Percentiles rank a stretch among this genome's conserved stretches.
These are phyloP conservation scores for Candida corydali DNA, from an alignment of 805 yeast genomes.

Conservation along the genomic window DNA sequence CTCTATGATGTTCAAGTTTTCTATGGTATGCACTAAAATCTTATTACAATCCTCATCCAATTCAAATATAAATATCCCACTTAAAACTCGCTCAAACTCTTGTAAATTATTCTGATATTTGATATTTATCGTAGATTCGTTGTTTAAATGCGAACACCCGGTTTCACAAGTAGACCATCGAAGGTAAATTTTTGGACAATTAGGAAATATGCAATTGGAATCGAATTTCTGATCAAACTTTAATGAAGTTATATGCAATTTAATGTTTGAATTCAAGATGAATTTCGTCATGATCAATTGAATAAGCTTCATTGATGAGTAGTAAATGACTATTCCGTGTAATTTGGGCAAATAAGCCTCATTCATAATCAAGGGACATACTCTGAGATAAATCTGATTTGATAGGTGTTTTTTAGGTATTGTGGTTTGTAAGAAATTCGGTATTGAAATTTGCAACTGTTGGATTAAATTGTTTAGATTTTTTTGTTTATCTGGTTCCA, in stretches of 20 bases:
- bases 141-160: conserved; percentile 45
- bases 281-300: conserved; percentile 52
- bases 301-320: conserved; percentile 53
- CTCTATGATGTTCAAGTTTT: conserved; percentile 59
- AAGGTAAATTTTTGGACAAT: conserved; percentile 47
- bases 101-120: conserved; percentile 6
- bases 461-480: conserved; percentile 55
- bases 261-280: conserved; percentile 48
- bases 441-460: conserved; percentile 44
- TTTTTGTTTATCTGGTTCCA: conserved; percentile 31
- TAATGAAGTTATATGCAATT: conserved; percentile 49
- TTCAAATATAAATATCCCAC: conserved; percentile 66
- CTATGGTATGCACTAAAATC: conserved; percentile 62
- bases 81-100: conserved; percentile 37
- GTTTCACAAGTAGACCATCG: conserved; percentile 57
- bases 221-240: conserved; percentile 21
- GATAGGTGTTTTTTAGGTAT: conserved; percentile 44
- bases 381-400: conserved; percentile 44
- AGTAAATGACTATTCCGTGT: conserved; percentile 53
- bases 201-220: conserved; percentile 28
- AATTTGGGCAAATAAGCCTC: conserved; percentile 51
- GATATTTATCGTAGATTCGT: conserved; percentile 26
- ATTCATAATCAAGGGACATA: conserved; percentile 50
- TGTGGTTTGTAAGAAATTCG: conserved; percentile 43
- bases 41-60: conserved; percentile 50